Evolutionary conservation across 2,329 filamentous ascomycete species (phyloP), one percentile per base, ranked within the genome.

Genomic region (Tolypocladium endophyticum): DNA sequence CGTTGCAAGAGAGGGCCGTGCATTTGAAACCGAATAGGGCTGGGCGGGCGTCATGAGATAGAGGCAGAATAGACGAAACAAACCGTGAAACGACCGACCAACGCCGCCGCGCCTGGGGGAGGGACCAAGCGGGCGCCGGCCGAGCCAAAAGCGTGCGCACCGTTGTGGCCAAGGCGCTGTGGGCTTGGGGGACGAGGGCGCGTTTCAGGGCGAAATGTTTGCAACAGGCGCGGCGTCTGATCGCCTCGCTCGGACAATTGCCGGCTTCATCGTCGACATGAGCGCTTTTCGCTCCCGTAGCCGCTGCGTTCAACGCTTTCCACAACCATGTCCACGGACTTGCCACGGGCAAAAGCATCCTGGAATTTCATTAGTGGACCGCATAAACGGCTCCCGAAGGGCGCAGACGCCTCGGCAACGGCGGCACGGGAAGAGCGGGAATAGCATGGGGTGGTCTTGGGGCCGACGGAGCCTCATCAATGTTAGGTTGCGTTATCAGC

Each of bases 381-480:
- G 30, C 50, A 23, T 35, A 23, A 23, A 8, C 30, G 30, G 30
- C 30, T 14, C 11, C 50, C 30, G 14, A 25, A 53, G 30, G 30
- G 50, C 47, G 28, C 50, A 53, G 47, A 52, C 12, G 57, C 57
- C 23, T 41, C 57, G 57, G 57, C 43, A 58, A 54, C 54, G 47
- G 45, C 53, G 52, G 58, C 58, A 55, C 39, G 39, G 54, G 58
- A 55, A 59, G 52, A 52, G 57, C 53, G 56, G 56, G 45, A 58
- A 58, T 30, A 30, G 16, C 23, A 38, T 55, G 50, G 45, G 50
- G 47, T 20, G 11, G n/a, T 9, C 20, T 25, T 23, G 41, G 41
- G 9, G 39, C 39, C 39, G 18, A 41, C 35, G 39, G 23, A 25
- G 25, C 47, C 25, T 30, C 47, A 5, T 52, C 47, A 47, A 47